Conservation (phyloP, 2,329 filamentous ascomycete species). For the Fusarium metavorans region DNA sequence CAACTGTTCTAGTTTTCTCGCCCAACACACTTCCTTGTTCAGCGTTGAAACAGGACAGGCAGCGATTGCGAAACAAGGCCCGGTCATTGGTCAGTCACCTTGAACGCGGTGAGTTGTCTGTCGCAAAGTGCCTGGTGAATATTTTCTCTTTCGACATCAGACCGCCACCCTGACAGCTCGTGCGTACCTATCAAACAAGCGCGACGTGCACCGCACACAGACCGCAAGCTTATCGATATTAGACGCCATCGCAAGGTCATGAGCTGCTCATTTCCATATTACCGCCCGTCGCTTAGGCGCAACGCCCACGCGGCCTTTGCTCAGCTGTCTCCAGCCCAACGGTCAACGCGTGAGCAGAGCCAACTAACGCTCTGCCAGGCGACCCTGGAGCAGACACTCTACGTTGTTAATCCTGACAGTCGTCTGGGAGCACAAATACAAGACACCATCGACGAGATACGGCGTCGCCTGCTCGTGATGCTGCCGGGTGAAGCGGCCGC, state of each 20-base stretch:
- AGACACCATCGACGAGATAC: neutral
- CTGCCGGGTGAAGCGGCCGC: neutral
- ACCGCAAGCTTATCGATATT: neutral
- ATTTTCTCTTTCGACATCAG: neutral
- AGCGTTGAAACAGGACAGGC: neutral
- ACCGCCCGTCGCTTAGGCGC: neutral
- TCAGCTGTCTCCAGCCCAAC: neutral
- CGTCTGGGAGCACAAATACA: neutral
- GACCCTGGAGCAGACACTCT: slow-evolving; percentile 12
- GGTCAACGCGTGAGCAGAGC: neutral
- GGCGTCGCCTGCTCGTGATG: neutral
- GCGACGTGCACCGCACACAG: neutral
- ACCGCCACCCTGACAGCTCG: neutral
- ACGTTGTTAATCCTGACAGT: neutral
- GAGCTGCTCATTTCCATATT: slow-evolving; percentile 1
- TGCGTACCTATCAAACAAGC: slow-evolving; percentile 1
- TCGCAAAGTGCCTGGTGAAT: neutral
- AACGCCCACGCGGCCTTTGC: slow-evolving; percentile 2
- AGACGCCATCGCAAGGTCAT: neutral
- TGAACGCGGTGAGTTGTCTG: neutral
- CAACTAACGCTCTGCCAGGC: slow-evolving; percentile 6
- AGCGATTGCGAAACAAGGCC: neutral
- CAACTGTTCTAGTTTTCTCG: neutral
- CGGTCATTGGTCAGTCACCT: neutral
- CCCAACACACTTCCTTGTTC: neutral